Evolutionary conservation across 805 yeast species (phyloP).

Genomic region (Wickerhamiella galacta): DNA sequence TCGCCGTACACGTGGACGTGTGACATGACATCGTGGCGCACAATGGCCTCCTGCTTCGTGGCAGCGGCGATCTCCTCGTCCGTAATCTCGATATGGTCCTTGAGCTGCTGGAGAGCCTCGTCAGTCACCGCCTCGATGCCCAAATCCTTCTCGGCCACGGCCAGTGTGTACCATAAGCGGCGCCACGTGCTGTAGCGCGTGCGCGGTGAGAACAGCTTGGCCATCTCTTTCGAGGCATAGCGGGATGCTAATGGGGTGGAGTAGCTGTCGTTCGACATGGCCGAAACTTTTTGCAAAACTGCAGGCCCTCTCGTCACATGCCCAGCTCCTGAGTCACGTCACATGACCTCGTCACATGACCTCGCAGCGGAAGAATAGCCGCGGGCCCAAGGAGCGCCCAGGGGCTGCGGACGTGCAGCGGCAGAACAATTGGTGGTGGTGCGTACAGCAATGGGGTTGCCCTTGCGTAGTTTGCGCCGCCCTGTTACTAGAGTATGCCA

Average conservation of each 20-base stretch:
- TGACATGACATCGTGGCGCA: slow-evolving; percentile 98
- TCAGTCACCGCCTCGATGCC: slow-evolving; percentile 76
- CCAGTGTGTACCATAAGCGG: slow-evolving; percentile 87
- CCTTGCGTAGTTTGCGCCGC: no score
- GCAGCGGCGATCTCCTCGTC: slow-evolving; percentile 89
- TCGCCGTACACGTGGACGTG: slow-evolving; percentile 93
- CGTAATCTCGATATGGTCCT: slow-evolving; percentile 58
- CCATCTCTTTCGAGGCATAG: slow-evolving; percentile 97
- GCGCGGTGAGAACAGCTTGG: slow-evolving; percentile 75
- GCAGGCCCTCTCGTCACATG: no score
- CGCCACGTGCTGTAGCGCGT: slow-evolving; percentile 97
- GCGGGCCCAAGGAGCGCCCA: no score
- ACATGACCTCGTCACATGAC: no score
- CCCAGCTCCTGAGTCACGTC: no score
- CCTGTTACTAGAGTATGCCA: no score
- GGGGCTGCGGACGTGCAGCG: no score
- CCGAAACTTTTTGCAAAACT: no score
- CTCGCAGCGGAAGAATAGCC: no score
- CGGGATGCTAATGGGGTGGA: slow-evolving; percentile 89
- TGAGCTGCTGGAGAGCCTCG: slow-evolving; percentile 82
- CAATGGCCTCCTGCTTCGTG: slow-evolving; percentile 85
- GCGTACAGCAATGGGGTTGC: no score
- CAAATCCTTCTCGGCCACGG: slow-evolving; percentile 85
- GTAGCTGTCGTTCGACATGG: slow-evolving; percentile 45
- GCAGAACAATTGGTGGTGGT: no score